Evolutionary conservation across 495 filamentous ascomycete genomes (phyloP).

Genomic region (Oidiodendron maius): DNA sequence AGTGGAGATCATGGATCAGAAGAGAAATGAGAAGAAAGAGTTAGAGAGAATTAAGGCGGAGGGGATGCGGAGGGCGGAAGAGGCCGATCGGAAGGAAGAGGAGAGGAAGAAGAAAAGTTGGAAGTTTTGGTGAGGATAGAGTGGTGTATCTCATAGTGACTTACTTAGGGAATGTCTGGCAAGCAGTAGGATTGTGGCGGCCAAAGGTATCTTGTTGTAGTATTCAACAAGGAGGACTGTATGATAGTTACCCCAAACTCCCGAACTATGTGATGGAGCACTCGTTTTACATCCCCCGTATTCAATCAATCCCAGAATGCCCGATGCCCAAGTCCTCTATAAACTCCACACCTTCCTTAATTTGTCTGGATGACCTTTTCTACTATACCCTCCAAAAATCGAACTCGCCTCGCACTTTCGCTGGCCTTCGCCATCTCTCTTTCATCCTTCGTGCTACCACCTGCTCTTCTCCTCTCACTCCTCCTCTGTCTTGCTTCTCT

Average conservation of each 20-base stretch:
- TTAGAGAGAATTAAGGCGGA: constrained; percentile 42
- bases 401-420: constrained; percentile 15
- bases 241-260: neutral
- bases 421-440: constrained; percentile 12
- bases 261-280: neutral
- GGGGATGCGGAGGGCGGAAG: constrained; percentile 45
- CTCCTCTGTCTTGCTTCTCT: constrained; percentile 74
- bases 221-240: neutral
- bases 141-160: neutral
- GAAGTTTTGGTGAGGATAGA: constrained; percentile 45
- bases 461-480: constrained; percentile 51
- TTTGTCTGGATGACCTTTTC: constrained; percentile 7
- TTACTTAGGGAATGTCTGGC: neutral
- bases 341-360: neutral
- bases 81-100: constrained; percentile 30
- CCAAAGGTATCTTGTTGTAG: neutral
- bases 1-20: constrained; percentile 71
- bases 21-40: constrained; percentile 59
- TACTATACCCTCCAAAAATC: constrained; percentile 22
- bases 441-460: constrained; percentile 4
- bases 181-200: neutral
- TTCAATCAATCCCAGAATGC: neutral
- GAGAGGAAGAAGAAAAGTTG: constrained; percentile 38
- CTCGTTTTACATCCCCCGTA: neutral
- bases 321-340: neutral